Evolutionary conservation across 2,329 filamentous ascomycete species (phyloP), one percentile per base, ranked within the genome.

Genomic region (Exophiala xenobiotica): DNA sequence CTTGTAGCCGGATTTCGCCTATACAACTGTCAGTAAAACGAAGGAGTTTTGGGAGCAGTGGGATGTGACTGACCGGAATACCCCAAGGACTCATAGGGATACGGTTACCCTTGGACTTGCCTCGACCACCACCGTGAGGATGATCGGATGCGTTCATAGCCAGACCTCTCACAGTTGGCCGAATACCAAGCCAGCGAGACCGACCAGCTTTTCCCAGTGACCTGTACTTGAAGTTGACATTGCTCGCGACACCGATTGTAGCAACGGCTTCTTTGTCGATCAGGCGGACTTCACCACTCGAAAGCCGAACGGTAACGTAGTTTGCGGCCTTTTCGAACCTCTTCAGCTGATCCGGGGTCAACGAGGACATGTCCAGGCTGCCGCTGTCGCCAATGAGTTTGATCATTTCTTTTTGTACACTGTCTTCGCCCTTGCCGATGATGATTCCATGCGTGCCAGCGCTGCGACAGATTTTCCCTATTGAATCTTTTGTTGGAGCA

Each of bases 71-170:
- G 86, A 95, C 90, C 67, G 90, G 92, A 68, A 84, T 86, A 69
- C 95, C 93, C 93, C 95, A 99, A 53, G 93, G 93, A 74, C 90
- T 96, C 64, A 93, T 90, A 26, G 95, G 93, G 68, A 95, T 80
- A 56, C 91, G 84, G 68, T 96, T 96, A 83, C 93, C 90, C 88
- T 99, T 99, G 51, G 90, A 96, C 77, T 99, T 99, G 77, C 93
- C 93, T 79, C 95, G 84, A 73, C 93, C 93, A 87, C 93, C 93
- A 81, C 93, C 93, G 71, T 99, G 93, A 66, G 93, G 93, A 79
- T 99, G 93, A 67, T 99, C 93, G 64, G 85, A 88, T 83, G 92
- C 90, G 77, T 99, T 99, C 95, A 99, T 99, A 58, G 95, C 93
- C 64, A 97, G 75, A 86, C 93, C 95, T 77, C 95, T 85, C 38